phyloP scores from a whole-genome alignment of 805 yeast genomes.

The Metschnikowia koreensis region DNA sequence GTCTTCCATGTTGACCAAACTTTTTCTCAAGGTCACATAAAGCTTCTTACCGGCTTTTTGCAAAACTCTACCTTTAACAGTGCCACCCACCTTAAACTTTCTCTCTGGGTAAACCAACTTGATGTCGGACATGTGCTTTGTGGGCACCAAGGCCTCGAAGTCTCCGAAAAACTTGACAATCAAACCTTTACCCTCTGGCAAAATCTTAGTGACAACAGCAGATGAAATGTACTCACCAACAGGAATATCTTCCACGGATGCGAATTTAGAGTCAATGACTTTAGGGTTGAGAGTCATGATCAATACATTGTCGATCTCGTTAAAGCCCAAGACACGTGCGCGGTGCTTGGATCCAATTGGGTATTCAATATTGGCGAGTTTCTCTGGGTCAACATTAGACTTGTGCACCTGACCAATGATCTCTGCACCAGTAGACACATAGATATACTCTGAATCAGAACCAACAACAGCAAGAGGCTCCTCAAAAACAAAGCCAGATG shows the following conservation, averaged over 20 bases:
- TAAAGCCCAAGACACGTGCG: constrained; percentile 76
- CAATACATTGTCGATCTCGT: constrained; percentile 62
- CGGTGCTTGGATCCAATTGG: constrained; percentile 62
- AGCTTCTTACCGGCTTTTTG: constrained; percentile 50
- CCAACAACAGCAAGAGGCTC: constrained; percentile 61
- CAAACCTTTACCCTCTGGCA: constrained; percentile 62
- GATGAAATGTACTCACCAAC: constrained; percentile 64
- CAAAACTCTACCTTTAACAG: constrained; percentile 73
- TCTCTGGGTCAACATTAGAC: constrained; percentile 59
- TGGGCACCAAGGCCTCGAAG: constrained; percentile 73
- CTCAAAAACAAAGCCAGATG: constrained; percentile 67
- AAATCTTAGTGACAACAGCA: constrained; percentile 51
- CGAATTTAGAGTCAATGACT: constrained; percentile 60
- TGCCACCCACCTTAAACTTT: constrained; percentile 82
- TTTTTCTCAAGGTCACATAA: constrained; percentile 74
- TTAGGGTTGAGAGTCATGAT: constrained; percentile 68
- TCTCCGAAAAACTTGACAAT: constrained; percentile 61
- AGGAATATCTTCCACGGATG: constrained; percentile 71
- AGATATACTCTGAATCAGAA: constrained; percentile 54
- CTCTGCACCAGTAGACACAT: constrained; percentile 54
- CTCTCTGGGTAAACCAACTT: constrained; percentile 86
- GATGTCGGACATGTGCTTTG: constrained; percentile 78
- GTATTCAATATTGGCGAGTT: constrained; percentile 48
- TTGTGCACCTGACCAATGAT: constrained; percentile 72
- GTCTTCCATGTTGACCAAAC: constrained; percentile 66